Base-by-base conservation (phyloP, 352 stramenopile species). In the Saprolegnia parasitica region DNA sequence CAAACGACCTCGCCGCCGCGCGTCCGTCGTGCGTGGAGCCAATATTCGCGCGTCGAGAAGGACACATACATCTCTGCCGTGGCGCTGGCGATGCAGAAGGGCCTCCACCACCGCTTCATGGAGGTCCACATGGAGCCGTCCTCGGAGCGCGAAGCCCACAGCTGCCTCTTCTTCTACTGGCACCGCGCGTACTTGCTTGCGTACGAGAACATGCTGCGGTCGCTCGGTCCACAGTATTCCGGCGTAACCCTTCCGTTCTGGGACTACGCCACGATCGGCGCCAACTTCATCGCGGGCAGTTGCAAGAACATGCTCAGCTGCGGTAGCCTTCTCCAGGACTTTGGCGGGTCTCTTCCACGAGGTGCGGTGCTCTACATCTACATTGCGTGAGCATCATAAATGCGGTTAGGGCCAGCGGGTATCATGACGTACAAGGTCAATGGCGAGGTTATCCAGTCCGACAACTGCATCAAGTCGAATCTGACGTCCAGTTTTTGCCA, bases 401-500 rank as follows among this genome's bases (percentile, higher is more conserved):
- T 60, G 52, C 3, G 3, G 2, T 21, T 24, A 16, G 24, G 24
- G 3, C 20, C 52, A 1, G 16, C 13, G 52, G 24, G 52, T 60
- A 16, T 4, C 3, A 21, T 60, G 52, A 42, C 29, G 1, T 42
- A 42, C 18, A 61, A 8, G 35, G 21, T n/a, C 23, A 92, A 91
- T 47, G 87, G 85, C 52, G 86, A 80, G 9, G 78, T 81, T 0
- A 77, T 91, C 24, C 18, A 70, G n/a, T 16, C 23, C 10, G 85
- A 81, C 57, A 85, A 68, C 0, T 95, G 87, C 39, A 78, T 93
- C 26, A 32, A 55, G 5, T 67, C 24, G 23, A 67, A 57, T 0
- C 83, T 84, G 23, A 57, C 78, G 11, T 74, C 89, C 65, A 84
- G 92, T 61, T 95, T 93, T 66, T 95, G 87, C 39, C 81, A 95